Evolutionary conservation across 352 stramenopile species (phyloP).

Genomic region (Peronosclerospora sorghi): DNA sequence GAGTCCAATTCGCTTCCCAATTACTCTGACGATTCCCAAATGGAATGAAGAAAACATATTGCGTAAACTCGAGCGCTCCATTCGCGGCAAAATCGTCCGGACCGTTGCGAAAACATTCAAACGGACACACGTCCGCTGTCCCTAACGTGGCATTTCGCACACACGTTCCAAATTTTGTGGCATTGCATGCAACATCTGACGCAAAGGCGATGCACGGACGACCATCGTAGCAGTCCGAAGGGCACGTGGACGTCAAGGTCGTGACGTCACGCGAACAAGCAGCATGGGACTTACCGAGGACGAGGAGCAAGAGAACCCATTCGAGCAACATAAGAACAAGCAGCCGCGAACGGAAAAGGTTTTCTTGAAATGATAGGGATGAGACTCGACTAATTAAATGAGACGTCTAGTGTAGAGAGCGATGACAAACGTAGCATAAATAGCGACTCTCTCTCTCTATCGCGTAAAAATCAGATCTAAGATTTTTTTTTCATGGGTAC

Average conservation of each 20-base stretch:
- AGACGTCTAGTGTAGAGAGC: no score
- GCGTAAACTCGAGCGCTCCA: constrained; percentile 40
- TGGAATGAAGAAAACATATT: constrained; percentile 49
- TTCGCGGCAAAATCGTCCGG: constrained; percentile 33
- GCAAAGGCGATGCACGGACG: constrained; percentile 49
- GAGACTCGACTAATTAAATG: no score
- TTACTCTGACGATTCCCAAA: constrained; percentile 23
- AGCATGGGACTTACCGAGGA: no score
- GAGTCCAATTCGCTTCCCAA: neutral
- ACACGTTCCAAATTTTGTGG: constrained; percentile 28
- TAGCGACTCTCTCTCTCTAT: no score
- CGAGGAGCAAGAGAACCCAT: no score
- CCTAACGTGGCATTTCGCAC: neutral
- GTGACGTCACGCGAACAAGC: constrained; percentile 4
- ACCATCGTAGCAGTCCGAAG: constrained; percentile 28
- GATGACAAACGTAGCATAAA: no score
- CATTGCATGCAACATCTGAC: constrained; percentile 1
- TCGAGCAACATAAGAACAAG: no score
- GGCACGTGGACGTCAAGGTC: constrained; percentile 36
- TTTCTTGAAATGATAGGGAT: no score
- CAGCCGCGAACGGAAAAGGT: no score
- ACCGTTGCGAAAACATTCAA: constrained; percentile 48
- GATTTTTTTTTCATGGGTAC: no score
- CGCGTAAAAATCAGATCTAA: no score
- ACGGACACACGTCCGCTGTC: constrained; percentile 36